Conservation (phyloP, 1,139 yeast genomes). For the Spathaspora sp. region DNA sequence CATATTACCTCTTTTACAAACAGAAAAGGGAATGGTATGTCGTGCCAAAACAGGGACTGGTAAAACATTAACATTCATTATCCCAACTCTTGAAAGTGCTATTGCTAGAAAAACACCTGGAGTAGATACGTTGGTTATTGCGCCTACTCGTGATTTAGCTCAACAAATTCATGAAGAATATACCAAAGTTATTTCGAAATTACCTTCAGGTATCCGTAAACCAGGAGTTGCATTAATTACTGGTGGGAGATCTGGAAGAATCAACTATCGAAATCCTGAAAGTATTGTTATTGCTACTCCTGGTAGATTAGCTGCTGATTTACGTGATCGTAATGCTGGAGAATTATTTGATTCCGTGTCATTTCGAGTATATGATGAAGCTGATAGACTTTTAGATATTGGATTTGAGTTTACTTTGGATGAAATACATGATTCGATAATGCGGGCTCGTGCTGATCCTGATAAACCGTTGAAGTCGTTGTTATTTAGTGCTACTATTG, state of each 20-base stretch:
- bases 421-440: constrained; percentile 50
- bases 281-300: constrained; percentile 84
- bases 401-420: constrained; percentile 70
- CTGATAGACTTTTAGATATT: constrained; percentile 68
- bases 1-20: constrained; percentile 61
- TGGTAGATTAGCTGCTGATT: constrained; percentile 71
- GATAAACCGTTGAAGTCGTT: constrained; percentile 53
- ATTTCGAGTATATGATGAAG: constrained; percentile 82
- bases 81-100: constrained; percentile 64
- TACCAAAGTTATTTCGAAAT: constrained; percentile 34
- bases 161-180: constrained; percentile 75
- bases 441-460: constrained; percentile 20
- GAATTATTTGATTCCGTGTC: constrained; percentile 53
- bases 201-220: constrained; percentile 13
- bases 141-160: constrained; percentile 94
- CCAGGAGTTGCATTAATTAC: constrained; percentile 28
- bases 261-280: constrained; percentile 25
- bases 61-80: constrained; percentile 83
- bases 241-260: constrained; percentile 37
- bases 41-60: constrained; percentile 97
- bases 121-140: constrained; percentile 65
- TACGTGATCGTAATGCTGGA: constrained; percentile 46
- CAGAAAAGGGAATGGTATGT: constrained; percentile 67
- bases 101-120: constrained; percentile 20
- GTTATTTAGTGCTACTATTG: constrained; percentile 87